Conservation (phyloP, 139 green algal species). For the Chlorella vulgaris region DNA sequence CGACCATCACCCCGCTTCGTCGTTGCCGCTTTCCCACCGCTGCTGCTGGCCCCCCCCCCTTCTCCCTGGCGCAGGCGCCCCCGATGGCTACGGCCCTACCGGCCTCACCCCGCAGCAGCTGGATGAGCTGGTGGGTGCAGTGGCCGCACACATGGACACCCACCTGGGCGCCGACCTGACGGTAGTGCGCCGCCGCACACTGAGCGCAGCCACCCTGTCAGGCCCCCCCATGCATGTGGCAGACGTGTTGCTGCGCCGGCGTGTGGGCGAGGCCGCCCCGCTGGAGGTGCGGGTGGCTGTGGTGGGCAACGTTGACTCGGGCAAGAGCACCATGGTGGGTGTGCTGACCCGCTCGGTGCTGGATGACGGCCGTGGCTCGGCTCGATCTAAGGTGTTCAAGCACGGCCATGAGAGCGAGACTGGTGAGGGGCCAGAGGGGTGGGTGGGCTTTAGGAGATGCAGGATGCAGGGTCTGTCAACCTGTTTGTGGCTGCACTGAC, state of each 20-base stretch:
- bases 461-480: too few species aligned
- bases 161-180: slow-evolving; percentile 48
- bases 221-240: slow-evolving; percentile 24
- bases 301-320: slow-evolving; percentile 88
- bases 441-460: not conserved
- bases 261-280: slow-evolving; percentile 22
- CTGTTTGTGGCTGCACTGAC: too few species aligned
- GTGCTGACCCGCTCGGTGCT: slow-evolving; percentile 86
- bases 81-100: slow-evolving; percentile 66
- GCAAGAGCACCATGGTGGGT: slow-evolving; percentile 82
- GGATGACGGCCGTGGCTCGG: slow-evolving; percentile 86
- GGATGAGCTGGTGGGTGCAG: slow-evolving; percentile 43
- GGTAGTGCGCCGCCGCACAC: slow-evolving; percentile 49
- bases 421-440: slow-evolving; percentile 22
- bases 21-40: too few species aligned
- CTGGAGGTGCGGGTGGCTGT: slow-evolving; percentile 53
- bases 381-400: slow-evolving; percentile 91
- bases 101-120: slow-evolving; percentile 58
- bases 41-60: too few species aligned
- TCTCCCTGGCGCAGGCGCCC: slow-evolving; percentile 30
- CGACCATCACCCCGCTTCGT: too few species aligned
- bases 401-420: slow-evolving; percentile 87
- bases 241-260: slow-evolving; percentile 68
- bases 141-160: slow-evolving; percentile 32
- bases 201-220: slow-evolving; percentile 15